These are phyloP conservation scores for Fonsecaea multimorphosa DNA, from an alignment of 2,329 filamentous ascomycete species.

Conservation along the genomic window DNA sequence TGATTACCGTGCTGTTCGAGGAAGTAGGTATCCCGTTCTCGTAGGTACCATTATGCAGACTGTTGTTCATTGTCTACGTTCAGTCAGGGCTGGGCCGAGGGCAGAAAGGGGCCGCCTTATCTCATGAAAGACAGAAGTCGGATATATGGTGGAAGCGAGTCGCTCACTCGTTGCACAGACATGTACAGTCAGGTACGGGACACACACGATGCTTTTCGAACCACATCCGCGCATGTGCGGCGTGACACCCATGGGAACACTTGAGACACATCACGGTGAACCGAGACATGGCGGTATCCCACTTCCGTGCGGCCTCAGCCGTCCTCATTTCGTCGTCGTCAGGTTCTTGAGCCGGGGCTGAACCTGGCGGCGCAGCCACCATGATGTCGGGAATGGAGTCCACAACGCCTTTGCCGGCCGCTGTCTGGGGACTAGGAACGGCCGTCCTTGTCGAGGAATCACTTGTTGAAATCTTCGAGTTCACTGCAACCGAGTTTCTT, in stretches of 20 bases:
- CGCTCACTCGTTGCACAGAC: conserved; percentile 53
- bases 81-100: too few species aligned
- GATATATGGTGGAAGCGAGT: neutral
- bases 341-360: conserved; percentile 6
- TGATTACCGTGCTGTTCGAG: too few species aligned
- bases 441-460: conserved; percentile 40
- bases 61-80: too few species aligned
- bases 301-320: conserved; percentile 28
- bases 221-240: conserved; percentile 67
- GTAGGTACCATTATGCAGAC: too few species aligned
- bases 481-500: conserved; percentile 33
- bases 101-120: too few species aligned
- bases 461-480: conserved; percentile 42
- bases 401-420: neutral
- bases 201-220: conserved; percentile 62
- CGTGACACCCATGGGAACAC: conserved; percentile 69
- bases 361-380: conserved; percentile 3
- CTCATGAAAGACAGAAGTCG: neutral
- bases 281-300: conserved; percentile 57
- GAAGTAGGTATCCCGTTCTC: too few species aligned
- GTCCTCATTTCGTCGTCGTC: conserved; percentile 20
- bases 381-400: conserved; percentile 17
- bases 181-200: conserved; percentile 62
- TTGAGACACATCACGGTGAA: conserved; percentile 67
- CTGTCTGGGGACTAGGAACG: conserved; percentile 7